Base-by-base conservation (phyloP, 192 early-diverging fungal genomes). In the Fimicolochytrium jonesii region DNA sequence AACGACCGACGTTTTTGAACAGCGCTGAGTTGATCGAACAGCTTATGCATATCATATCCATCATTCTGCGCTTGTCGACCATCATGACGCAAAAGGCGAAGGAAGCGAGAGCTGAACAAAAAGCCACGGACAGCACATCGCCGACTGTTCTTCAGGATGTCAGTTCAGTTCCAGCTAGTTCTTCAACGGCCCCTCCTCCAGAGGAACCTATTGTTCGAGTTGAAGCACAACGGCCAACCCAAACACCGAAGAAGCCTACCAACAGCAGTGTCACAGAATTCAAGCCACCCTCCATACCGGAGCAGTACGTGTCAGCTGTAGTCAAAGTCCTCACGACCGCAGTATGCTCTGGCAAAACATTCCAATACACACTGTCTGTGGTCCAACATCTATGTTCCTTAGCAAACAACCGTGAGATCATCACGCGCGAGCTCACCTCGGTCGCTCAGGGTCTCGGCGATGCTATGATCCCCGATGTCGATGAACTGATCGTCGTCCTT, bases 271-370 rank as follows among this genome's bases (percentile, higher is more conserved):
- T 44, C n/a, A 37, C 56, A 43, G 74, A 79, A 15, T 73, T 87
- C 15, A 87, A 86, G 59, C 79, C 89, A 31, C 92, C 93, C 13
- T 76, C 73, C 1, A 89, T 96, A 42, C 95, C 94, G 11, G 87
- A 88, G 4, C 77, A 87, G 33, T 89, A 87, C 50, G 61, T 94
- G n/a, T 84, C 86, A 11, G 70, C 87, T 3, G 87, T 98, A 25
- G 91, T 98, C 30, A 88, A 94, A 54, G 92, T 95, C 0, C 72
- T 98, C 31, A 93, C 90, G 22, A 85, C 83, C 17, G 92, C 90
- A 22, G 93, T 92, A 69, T 92, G 91, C 64, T 90, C 96, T 20
- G 86, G 88, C 62, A 88, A 87, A 56, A 98, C 92, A 1, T 98
- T 97, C 86, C 92, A 95, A 75, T 90, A 87, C 64, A 94, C 92